Evolutionary conservation across 1,139 yeast genomes (phyloP).

Genomic region (Saccharomyces uvarum): DNA sequence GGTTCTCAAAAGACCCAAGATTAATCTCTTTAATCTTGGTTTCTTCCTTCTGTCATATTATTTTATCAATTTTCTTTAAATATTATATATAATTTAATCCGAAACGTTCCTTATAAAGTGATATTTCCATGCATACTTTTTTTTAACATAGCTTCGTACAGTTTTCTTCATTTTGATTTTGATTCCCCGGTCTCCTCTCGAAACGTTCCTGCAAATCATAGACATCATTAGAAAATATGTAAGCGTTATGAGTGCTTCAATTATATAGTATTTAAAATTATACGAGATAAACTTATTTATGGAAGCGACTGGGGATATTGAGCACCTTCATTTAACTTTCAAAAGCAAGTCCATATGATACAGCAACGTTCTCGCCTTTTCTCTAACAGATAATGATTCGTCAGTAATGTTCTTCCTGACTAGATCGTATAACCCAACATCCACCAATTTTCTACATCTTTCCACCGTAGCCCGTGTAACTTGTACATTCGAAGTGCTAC

Average conservation of each 20-base stretch:
- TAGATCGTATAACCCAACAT: conserved; percentile 25
- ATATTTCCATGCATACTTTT: not conserved
- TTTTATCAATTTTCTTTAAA: conserved; percentile 5
- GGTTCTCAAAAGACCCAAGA: conserved; percentile 38
- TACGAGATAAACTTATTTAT: not conserved
- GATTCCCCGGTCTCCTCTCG: too few species aligned
- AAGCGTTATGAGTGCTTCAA: not conserved
- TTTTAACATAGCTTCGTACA: not conserved
- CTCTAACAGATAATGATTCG: conserved; percentile 27
- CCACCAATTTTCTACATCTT: conserved; percentile 26
- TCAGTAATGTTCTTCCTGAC: conserved; percentile 26
- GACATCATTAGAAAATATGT: not conserved
- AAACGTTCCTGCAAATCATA: not conserved
- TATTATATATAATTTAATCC: not conserved
- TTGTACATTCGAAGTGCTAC: conserved; percentile 6
- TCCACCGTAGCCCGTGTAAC: conserved; percentile 18
- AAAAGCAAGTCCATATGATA: conserved; percentile 29
- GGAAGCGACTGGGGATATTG: not conserved
- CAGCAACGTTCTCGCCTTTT: conserved; percentile 29
- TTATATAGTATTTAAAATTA: not conserved
- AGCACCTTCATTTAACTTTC: conserved; percentile 8
- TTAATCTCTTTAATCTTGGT: conserved; percentile 8
- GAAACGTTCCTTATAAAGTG: conserved; percentile 1
- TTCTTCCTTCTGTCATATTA: conserved; percentile 11
- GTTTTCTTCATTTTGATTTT: too few species aligned